Evolutionary conservation across 202 grass and related monocot genomes (phyloP).

Genomic region (Schoenoplectus tabernaemontani): DNA sequence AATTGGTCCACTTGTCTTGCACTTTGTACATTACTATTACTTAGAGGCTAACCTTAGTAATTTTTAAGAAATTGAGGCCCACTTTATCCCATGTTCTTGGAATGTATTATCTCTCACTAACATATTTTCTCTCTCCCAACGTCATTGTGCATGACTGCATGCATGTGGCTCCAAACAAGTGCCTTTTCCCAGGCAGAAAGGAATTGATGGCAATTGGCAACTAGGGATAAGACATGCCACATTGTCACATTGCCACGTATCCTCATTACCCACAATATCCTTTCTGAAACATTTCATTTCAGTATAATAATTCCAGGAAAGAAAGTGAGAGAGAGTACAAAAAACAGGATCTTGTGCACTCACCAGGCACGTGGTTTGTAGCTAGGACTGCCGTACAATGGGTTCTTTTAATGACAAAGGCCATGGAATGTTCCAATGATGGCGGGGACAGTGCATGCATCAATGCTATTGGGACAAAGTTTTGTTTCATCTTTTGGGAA

Average conservation of each 20-base stretch:
- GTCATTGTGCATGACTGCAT: constrained; percentile 18
- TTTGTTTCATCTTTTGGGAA: constrained; percentile 6
- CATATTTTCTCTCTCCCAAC: constrained; percentile 15
- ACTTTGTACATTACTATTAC: constrained; percentile 23
- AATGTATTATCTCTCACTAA: constrained; percentile 20
- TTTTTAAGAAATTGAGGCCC: constrained; percentile 20
- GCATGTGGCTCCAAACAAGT: constrained; percentile 27
- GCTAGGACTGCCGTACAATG: neutral
- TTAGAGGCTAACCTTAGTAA: constrained; percentile 22
- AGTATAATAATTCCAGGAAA: constrained; percentile 17
- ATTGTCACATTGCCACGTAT: constrained; percentile 15
- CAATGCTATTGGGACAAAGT: constrained; percentile 15
- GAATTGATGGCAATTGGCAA: constrained; percentile 26
- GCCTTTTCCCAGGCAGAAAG: constrained; percentile 25
- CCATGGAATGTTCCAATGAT: constrained; percentile 22
- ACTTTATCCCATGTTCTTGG: constrained; percentile 30
- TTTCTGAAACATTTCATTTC: constrained; percentile 8
- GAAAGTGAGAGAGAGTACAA: too few relatives aligned
- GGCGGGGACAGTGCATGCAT: constrained; percentile 1
- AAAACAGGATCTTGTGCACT: neutral
- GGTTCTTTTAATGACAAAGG: constrained; percentile 20
- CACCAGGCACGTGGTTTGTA: constrained; percentile 13
- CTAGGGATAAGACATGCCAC: constrained; percentile 21
- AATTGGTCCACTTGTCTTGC: constrained; percentile 21
- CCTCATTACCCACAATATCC: neutral